Base-by-base conservation (phyloP, 2,329 filamentous ascomycete genomes). In the Monosporascus ibericus region DNA sequence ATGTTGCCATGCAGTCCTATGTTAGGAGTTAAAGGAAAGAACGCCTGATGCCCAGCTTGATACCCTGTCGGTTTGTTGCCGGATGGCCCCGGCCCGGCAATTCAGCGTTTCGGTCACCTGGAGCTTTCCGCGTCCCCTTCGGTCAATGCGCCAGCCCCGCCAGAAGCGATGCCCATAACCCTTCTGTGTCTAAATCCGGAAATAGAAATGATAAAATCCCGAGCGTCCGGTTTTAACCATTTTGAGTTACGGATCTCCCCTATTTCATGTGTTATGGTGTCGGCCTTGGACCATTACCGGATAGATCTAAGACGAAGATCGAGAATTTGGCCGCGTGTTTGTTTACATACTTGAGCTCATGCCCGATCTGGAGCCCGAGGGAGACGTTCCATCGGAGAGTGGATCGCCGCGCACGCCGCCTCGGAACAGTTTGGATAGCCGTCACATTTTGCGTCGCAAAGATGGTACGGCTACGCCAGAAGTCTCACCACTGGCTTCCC, bases 401-500 rank as follows among this genome's bases (percentile, higher is more conserved):
- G 49, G 55, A 50, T 50, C 52, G 51, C 54, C 57, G 49, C 56
- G 52, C 50, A 61, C 61, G 47, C 61, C 61, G 47, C 53, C 55
- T 30, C 50, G 48, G 54, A 51, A 51, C 49, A 47, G 51, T 48
- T 52, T 52, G 46, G 40, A 49, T 44, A 50, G 52, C 17, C 37
- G 48, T 52, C 44, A 48, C 44, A 47, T 44, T 49, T 51, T 48
- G 52, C 55, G 34, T 46, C 53, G 49, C 44, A 52, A 59, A 47
- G 47, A 62, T 47, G 55, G 55, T 51, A 52, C 59, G 47, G 51
- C 57, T 47, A 56, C 59, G 37, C 55, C 58, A 38, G 54, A 53
- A 38, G 48, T 55, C 24, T 63, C 63, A 51, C 60, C 59, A 48
- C 57, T 60, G 22, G 60, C 51, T 22, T 65, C 64, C 37, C 63